Evolutionary conservation across 1,139 yeast species (phyloP), one percentile per base, ranked within the genome.

Genomic region (Magnusiomyces fungicola): DNA sequence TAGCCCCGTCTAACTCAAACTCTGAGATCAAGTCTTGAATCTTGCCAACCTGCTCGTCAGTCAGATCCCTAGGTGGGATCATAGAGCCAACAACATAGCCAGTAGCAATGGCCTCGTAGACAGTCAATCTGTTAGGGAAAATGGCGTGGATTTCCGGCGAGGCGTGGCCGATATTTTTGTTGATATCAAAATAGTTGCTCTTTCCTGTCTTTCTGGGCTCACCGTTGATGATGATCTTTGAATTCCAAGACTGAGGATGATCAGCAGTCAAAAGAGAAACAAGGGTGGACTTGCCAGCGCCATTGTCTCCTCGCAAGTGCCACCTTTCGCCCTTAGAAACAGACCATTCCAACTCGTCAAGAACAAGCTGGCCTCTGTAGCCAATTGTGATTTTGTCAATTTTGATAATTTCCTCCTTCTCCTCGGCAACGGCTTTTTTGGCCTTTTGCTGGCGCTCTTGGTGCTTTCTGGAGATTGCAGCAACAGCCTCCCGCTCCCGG

Each of bases 211-310:
- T 76, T 45, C 96, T 73, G n/a, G 79, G 75, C 25, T 67, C 67
- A 0, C 92, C 94, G 59, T 83, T 71, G 50, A 89, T 75, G 19
- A 73, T 66, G 40, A 92, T 74, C 25, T 77, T 79, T 3, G 80
- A 75, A 58, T 80, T 81, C 97, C 97, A 92, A 1, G 96, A 82
- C 65, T 92, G 96, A 0, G 98, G 98, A 62, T 92, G 98, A 60
- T 92, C 98, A 2, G 96, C 92, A 0, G 96, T 88, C 34, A 92
- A 73, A 40, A 92, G 66, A 1, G 97, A 81, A 18, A 92, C 67
- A 19, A 92, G 67, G 0, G 98, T 92, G 3, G 96, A 85, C 62
- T 92, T 92, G 1, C 98, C 98, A 0, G 95, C 75, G 1, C 98
- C 98, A 58, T 92, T 92, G 54, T 81, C 79, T 5, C 98, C 98